Evolutionary conservation across 1,284 basidiomycete species (phyloP).

Genomic region (Coniferiporia weirii): DNA sequence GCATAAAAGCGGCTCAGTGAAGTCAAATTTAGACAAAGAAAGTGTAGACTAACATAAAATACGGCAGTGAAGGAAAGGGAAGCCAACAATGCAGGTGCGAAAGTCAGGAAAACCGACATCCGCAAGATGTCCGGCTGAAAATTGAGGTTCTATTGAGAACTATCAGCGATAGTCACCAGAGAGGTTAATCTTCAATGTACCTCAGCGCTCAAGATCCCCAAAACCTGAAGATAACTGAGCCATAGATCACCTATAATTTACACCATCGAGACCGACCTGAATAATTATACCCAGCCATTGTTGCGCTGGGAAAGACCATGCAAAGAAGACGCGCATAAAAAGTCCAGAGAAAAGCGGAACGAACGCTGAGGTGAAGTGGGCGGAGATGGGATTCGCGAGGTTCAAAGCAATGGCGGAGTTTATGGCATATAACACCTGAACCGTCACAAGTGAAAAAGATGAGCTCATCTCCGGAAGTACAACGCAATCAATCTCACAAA

Average conservation of each 20-base stretch:
- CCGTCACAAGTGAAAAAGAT: not conserved
- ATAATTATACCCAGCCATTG: slow-evolving; percentile 24
- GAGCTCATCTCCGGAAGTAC: not conserved
- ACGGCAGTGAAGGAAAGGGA: slow-evolving; percentile 2
- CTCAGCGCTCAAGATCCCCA: slow-evolving; percentile 18
- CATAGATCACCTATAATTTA: not conserved
- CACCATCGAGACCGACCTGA: slow-evolving; percentile 20
- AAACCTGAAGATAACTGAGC: slow-evolving; percentile 20
- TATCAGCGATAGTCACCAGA: not conserved
- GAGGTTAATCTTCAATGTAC: not conserved
- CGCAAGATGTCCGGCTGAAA: not conserved
- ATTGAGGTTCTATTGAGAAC: not conserved
- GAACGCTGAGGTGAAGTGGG: slow-evolving; percentile 18
- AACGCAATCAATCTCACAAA: slow-evolving; percentile 1
- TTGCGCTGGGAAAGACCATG: slow-evolving; percentile 11
- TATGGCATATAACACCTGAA: not conserved
- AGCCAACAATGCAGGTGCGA: slow-evolving; percentile 3
- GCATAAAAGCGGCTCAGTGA: slow-evolving; percentile 2
- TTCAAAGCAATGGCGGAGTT: slow-evolving; percentile 2
- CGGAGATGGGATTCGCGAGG: slow-evolving; percentile 11
- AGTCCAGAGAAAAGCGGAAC: slow-evolving; percentile 18
- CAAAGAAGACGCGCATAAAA: slow-evolving; percentile 12
- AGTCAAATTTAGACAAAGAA: not conserved
- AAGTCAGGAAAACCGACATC: not conserved
- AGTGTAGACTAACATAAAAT: not conserved